Conservation (phyloP, 768 basidiomycete genomes). For the Amanita brunnescens region DNA sequence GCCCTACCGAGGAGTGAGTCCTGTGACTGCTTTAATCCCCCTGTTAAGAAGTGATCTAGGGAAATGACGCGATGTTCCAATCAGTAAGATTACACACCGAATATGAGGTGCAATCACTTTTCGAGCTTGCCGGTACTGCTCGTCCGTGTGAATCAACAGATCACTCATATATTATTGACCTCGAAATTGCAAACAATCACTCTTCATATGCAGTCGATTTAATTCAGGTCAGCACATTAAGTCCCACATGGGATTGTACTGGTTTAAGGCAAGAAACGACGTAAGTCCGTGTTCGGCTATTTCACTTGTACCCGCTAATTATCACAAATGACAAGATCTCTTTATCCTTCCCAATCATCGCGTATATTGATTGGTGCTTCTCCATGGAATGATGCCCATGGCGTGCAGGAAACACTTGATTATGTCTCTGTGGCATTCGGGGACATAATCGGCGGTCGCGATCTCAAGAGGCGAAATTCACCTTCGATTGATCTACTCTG, state of each 20-base stretch:
- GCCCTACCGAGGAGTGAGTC: slow-evolving; percentile 53
- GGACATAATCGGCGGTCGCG: slow-evolving; percentile 40
- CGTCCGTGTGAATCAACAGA: slow-evolving; percentile 43
- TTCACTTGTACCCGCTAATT: slow-evolving; percentile 10
- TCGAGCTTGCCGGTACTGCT: slow-evolving; percentile 43
- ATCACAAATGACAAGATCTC: slow-evolving; percentile 12
- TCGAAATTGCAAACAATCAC: slow-evolving; percentile 49
- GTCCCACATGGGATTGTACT: slow-evolving; percentile 58
- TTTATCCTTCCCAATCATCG: slow-evolving; percentile 42
- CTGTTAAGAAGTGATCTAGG: slow-evolving; percentile 24
- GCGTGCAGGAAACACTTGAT: slow-evolving; percentile 32
- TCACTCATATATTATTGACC: slow-evolving; percentile 40
- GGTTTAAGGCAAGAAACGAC: slow-evolving; percentile 23
- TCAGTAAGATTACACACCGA: slow-evolving; percentile 43
- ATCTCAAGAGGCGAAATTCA: slow-evolving; percentile 31
- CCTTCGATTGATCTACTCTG: slow-evolving; percentile 48
- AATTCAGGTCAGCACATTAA: slow-evolving; percentile 53
- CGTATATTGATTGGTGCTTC: slow-evolving; percentile 34
- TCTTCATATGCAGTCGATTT: slow-evolving; percentile 34
- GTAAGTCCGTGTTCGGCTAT: slow-evolving; percentile 26
- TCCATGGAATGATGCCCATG: slow-evolving; percentile 27
- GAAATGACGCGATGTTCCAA: slow-evolving; percentile 42
- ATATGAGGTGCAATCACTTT: slow-evolving; percentile 52
- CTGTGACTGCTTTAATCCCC: slow-evolving; percentile 6
- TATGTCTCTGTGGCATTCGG: slow-evolving; percentile 47